Evolutionary conservation across 345 rosid species (phyloP).

Genomic region (Psidium friedrichsthalianum): DNA sequence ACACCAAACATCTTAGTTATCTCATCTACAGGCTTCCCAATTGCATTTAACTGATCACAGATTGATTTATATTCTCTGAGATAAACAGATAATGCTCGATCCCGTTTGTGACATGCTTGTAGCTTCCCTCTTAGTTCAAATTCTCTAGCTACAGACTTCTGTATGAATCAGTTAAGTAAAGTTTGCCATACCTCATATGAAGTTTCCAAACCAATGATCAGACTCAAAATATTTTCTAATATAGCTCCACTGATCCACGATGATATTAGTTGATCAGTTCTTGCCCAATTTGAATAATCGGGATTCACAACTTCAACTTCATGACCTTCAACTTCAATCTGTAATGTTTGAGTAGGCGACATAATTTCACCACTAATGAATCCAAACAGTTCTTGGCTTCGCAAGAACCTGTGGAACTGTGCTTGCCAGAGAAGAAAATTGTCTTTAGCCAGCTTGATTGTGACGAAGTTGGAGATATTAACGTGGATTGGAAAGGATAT

Average conservation of each 20-base stretch:
- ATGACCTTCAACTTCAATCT: not conserved
- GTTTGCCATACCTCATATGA: not conserved
- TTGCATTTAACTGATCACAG: not conserved
- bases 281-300: not conserved
- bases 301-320: not conserved
- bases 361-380: not conserved
- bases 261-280: not conserved
- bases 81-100: not conserved
- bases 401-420: conserved; percentile 16
- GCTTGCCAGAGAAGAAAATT: not conserved
- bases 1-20: not conserved
- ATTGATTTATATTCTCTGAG: not conserved
- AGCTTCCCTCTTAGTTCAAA: not conserved
- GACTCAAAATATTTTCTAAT: not conserved
- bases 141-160: not conserved
- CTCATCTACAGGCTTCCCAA: not conserved
- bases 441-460: not conserved
- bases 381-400: not conserved
- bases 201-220: not conserved
- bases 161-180: not conserved
- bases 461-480: no score
- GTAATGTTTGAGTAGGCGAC: no score
- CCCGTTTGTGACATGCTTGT: not conserved
- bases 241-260: not conserved
- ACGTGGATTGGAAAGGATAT: not conserved